phyloP scores from a whole-genome alignment of 352 stramenopile genomes.

The Peronospora belbahrii region DNA sequence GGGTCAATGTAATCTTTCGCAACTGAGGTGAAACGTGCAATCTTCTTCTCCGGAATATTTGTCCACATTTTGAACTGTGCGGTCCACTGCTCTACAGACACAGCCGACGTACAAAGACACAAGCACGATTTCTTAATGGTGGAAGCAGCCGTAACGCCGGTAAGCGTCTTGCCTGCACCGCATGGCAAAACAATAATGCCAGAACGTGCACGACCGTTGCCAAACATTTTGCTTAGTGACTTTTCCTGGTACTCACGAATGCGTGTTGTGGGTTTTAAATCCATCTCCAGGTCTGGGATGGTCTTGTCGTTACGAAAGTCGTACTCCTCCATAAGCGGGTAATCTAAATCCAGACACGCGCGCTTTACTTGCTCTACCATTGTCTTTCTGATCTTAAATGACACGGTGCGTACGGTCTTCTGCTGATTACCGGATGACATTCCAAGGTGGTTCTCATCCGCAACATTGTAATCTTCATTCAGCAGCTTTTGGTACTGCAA shows the following conservation, averaged over 20 bases:
- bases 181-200: slow-evolving; percentile 99
- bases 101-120: slow-evolving; percentile 95
- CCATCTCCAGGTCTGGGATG: slow-evolving; percentile 82
- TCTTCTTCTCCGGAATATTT: slow-evolving; percentile 84
- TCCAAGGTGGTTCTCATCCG: slow-evolving; percentile 47
- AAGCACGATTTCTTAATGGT: slow-evolving; percentile 98
- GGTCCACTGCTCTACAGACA: slow-evolving; percentile 98
- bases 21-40: slow-evolving; percentile 76
- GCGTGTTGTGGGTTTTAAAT: slow-evolving; percentile 85
- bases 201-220: slow-evolving; percentile 96
- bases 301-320: slow-evolving; percentile 93
- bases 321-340: slow-evolving; percentile 99
- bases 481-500: slow-evolving; percentile 82
- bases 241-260: slow-evolving; percentile 99
- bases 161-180: slow-evolving; percentile 86
- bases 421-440: slow-evolving; percentile 26
- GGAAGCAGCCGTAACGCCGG: slow-evolving; percentile 91
- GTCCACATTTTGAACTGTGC: slow-evolving; percentile 98
- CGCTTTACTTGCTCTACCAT: slow-evolving; percentile 93
- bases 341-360: slow-evolving; percentile 92
- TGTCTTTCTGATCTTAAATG: slow-evolving; percentile 77
- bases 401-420: slow-evolving; percentile 75
- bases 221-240: slow-evolving; percentile 99
- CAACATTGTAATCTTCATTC: slow-evolving; percentile 81
- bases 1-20: slow-evolving; percentile 80